Evolutionary conservation across 768 basidiomycete species (phyloP).

Genomic region (Chiua virens): DNA sequence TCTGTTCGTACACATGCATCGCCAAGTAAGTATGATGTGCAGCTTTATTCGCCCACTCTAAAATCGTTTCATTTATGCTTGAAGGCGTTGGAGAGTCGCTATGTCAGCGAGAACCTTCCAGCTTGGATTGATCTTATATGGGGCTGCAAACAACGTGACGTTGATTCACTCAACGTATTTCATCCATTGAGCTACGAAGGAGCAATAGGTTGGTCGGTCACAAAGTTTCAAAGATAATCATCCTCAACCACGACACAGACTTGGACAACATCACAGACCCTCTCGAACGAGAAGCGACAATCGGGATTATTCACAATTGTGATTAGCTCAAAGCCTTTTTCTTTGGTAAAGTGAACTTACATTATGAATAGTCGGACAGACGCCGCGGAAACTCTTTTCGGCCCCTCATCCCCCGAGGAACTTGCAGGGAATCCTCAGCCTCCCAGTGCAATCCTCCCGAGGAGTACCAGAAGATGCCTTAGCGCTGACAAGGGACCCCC

Average conservation of each 20-base stretch:
- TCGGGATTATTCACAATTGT: constrained; percentile 96
- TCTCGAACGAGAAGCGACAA: constrained; percentile 86
- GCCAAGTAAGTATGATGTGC: constrained; percentile 55
- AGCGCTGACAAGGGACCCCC: no score
- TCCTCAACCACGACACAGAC: constrained; percentile 45
- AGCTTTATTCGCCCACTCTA: background rate
- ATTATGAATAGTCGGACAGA: no score
- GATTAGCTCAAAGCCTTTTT: constrained; percentile 28
- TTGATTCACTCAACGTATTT: constrained; percentile 90
- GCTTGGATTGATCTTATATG: constrained; percentile 95
- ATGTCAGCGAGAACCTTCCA: constrained; percentile 80
- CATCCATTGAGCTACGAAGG: constrained; percentile 95
- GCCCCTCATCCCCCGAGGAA: no score
- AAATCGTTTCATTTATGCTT: background rate
- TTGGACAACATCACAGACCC: constrained; percentile 85
- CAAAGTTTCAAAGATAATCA: background rate
- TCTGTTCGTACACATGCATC: constrained; percentile 73
- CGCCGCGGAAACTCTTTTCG: no score
- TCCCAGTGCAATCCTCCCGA: no score
- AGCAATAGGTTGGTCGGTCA: constrained; percentile 58
- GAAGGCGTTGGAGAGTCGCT: constrained; percentile 84
- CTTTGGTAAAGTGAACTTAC: no score
- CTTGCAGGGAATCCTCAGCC: no score
- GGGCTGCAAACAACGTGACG: no score
- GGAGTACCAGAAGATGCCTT: no score